Base-by-base conservation (phyloP, 1,284 basidiomycete genomes). In the Sparassis latifolia region DNA sequence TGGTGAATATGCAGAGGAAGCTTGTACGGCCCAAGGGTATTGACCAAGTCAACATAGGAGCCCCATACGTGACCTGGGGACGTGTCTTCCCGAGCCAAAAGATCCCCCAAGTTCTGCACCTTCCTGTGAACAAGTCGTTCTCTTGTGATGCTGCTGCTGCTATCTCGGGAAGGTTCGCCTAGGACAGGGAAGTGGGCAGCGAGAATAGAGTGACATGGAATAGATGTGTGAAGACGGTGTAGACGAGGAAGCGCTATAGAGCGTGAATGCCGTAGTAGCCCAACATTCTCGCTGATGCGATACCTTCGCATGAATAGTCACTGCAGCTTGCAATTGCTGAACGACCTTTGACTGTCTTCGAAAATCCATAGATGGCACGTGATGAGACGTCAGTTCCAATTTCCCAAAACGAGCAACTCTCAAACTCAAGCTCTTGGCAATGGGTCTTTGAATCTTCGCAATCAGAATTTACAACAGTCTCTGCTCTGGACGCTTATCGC, bases 1-100 rank as follows among this genome's bases (percentile, higher is more conserved):
- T 80, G 83, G 65, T 89, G 86, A 12, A 84, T 58, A 53, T 81
- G 73, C 28, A 84, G 64, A 10, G 86, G 84, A 45, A 89, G 67
- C 28, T 64, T 63, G 30, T 75, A 67, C 40, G 63, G 56, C 5
- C 74, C 80, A 40, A 77, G 62, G 52, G 69, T 61, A 52, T 72
- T 70, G 45, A 84, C 65, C 44, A 84, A 67, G 55, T 78, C 79
- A 45, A 73, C 64, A 64, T 89, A 89, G 59, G 69, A 67, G 30
- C 68, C 64, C 86, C 85, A 89, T 12, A 84, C 72, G 29, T 69
- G 69, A 31, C 74, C 20, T 69, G 2, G 75, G 73, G 53, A 72
- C 71, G 1, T 65, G 58, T 42, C 64, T 57, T 33, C 60, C 58
- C 39, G 55, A 60, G 10, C 59, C 57, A 30, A 77, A 57, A 9